Evolutionary conservation across 345 rosid species (phyloP), one percentile per base, ranked within the genome.

Genomic region (Gossypium bickii): DNA sequence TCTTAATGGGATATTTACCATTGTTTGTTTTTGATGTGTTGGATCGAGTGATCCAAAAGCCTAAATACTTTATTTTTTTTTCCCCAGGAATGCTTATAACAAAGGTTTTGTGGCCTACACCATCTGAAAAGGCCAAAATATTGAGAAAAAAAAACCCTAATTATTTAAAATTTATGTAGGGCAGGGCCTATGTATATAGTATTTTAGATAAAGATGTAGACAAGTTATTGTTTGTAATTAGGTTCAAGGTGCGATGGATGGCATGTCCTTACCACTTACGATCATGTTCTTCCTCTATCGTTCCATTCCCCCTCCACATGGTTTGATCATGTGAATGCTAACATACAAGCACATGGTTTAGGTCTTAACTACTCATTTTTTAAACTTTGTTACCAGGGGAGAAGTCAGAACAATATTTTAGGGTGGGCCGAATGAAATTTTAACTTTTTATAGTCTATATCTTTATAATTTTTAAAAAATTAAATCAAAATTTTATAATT

Each of bases 31-130:
- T 82, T 75, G 84, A 75, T 83, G 84, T 81, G 61, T 82, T 71
- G 85, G 82, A 85, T 87, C 85, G 74, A 77, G 78, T 63, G 83
- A 83, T 79, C 84, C 82, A 79, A 86, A 78, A 73, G 65, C 74
- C 17, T 55, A 44, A 72, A 49, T 51, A 13, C 55, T 55, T 67
- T 18, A 7, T 53, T 17, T 17, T 53, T 16, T 16, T 53, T 24
- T 0, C 1, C 38, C n/a, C 52, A 24, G 72, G 62, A 77, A 65
- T 51, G 80, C 41, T 34, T 22, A 22, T 71, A 66, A 51, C 76
- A 64, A 78, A 80, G 67, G 70, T 64, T 80, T 73, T 82, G 74
- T 86, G 90, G 82, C 82, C 86, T 75, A 79, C 80, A 77, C 74
- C 75, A 18, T 9, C 60, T 62, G 15, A 70, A 80, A 88, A 82